Base-by-base conservation (phyloP, 306 rosid genomes). In the Lathyrus tuberosus region DNA sequence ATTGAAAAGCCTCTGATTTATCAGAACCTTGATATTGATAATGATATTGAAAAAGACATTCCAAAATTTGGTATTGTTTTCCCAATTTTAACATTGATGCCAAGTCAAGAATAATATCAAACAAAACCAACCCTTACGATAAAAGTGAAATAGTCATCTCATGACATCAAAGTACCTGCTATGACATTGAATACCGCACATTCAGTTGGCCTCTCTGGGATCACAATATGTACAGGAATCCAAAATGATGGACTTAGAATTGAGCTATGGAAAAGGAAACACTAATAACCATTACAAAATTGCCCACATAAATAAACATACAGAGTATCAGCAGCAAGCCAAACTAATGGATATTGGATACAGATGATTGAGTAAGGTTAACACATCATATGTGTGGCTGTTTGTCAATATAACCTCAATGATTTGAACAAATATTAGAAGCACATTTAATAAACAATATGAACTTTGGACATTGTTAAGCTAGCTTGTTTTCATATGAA, bases 161-260 rank as follows among this genome's bases (percentile, higher is more conserved):
- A 38, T 3, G 67, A 49, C 70, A 48, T 56, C 71, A 74, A 76
- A 44, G 58, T 93, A 93, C 98, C 98, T 78, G 97, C 98, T 54
- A 78, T 83, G 80, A 90, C 94, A 78, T 88, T 90, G 79, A 93
- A 85, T 60, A 84, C 91, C 41, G 89, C 90, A 75, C 89, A 86
- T 83, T 93, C 98, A 28, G 98, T 93, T 4, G 98, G 97, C 68
- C 98, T 85, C 86, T 93, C 98, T 22, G 98, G 98, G 77, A 86
- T 87, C 79, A 93, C 94, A 65, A 88, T 84, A 64, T 90, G 94
- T 72, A 93, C 81, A 42, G 98, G 98, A 79, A 88, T 93, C 98
- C 98, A 93, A 88, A 93, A 93, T 70, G 97, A 90, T 54, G 97
- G 81, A 67, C 78, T 90, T 46, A 84, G 83, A 65, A 80, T 86